Evolutionary conservation across 2,329 filamentous ascomycete species (phyloP).

Genomic region (Atkinsonella texensis): DNA sequence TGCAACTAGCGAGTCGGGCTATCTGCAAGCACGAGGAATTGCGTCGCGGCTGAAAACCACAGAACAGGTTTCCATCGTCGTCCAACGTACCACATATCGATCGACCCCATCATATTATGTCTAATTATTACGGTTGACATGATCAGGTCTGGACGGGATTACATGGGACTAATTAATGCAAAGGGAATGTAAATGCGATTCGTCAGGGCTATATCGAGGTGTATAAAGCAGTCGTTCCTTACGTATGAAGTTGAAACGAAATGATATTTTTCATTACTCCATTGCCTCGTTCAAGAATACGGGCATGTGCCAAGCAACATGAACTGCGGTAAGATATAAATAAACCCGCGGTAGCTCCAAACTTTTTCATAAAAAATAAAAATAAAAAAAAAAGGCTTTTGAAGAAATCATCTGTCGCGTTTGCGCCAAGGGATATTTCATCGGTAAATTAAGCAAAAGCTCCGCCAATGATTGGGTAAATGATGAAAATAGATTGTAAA

Average conservation of each 20-base stretch:
- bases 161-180: too few relatives aligned
- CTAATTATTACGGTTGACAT: too few relatives aligned
- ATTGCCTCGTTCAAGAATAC: background rate
- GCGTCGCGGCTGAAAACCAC: too few relatives aligned
- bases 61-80: too few relatives aligned
- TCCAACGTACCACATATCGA: too few relatives aligned
- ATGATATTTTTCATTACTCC: background rate
- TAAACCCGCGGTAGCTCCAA: background rate
- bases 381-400: background rate
- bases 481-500: background rate
- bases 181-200: too few relatives aligned
- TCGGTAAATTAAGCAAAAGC: conserved; percentile 1
- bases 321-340: background rate
- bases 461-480: background rate
- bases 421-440: conserved; percentile 1
- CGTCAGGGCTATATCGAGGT: too few relatives aligned
- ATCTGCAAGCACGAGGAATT: too few relatives aligned
- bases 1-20: too few relatives aligned
- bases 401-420: background rate
- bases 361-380: too few relatives aligned
- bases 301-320: conserved; percentile 1
- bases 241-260: conserved; percentile 23
- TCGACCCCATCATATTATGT: too few relatives aligned
- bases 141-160: background rate
- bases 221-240: too few relatives aligned